Conservation (phyloP, 2,329 filamentous ascomycete genomes). For the Ceratocystis eucalypticola region DNA sequence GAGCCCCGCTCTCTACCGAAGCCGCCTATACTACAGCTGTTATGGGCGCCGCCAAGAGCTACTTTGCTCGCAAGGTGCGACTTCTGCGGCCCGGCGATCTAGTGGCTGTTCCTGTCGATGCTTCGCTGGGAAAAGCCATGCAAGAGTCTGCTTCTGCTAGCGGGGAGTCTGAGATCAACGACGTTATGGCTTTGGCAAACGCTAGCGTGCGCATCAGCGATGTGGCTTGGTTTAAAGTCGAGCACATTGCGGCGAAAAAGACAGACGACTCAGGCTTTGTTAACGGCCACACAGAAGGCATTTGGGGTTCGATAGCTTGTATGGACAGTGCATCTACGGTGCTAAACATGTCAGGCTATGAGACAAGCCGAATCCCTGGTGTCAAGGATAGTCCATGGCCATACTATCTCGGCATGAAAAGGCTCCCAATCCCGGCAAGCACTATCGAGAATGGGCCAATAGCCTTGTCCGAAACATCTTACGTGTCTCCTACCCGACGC, state of each 20-base stretch:
- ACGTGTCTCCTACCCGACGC: constrained; percentile 48
- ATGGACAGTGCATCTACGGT: constrained; percentile 79
- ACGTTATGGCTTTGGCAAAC: constrained; percentile 39
- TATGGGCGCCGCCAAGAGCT: constrained; percentile 71
- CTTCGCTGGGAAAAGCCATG: constrained; percentile 65
- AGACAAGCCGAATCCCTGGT: constrained; percentile 66
- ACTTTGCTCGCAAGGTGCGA: constrained; percentile 72
- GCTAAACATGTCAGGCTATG: constrained; percentile 83
- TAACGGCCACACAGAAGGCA: constrained; percentile 40
- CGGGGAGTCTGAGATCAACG: constrained; percentile 53
- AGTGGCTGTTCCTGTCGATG: constrained; percentile 79
- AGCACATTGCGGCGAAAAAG: constrained; percentile 50
- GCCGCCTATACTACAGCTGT: constrained; percentile 72
- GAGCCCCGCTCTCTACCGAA: constrained; percentile 79
- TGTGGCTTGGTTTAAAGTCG: constrained; percentile 88
- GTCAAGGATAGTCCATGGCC: constrained; percentile 69
- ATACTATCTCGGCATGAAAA: constrained; percentile 72
- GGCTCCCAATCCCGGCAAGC: constrained; percentile 37
- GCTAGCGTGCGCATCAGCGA: constrained; percentile 33
- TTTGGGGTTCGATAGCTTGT: constrained; percentile 75
- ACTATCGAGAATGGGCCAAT: constrained; percentile 27
- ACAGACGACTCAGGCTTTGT: constrained; percentile 40
- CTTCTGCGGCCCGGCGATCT: constrained; percentile 79
- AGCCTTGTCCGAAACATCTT: constrained; percentile 34
- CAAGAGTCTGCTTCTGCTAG: constrained; percentile 52